Evolutionary conservation across 2,329 filamentous ascomycete species (phyloP), one percentile per base, ranked within the genome.

Genomic region (Diaporthe destruens): DNA sequence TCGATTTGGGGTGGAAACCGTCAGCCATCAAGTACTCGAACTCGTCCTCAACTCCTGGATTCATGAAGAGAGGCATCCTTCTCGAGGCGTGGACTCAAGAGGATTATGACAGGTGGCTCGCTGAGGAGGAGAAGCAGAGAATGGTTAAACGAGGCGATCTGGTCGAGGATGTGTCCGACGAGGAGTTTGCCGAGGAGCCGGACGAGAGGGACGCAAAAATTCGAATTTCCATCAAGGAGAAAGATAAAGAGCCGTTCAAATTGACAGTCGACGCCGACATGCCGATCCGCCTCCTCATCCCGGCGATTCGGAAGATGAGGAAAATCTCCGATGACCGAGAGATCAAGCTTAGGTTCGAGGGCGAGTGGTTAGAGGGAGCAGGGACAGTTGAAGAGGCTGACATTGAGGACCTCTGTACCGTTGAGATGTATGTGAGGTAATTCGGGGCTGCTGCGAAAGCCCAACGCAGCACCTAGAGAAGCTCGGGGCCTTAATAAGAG

Each of bases 71-170:
- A 34, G 86, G 87, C 32, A 87, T 97, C n/a, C 88, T 92, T 76
- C 87, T 97, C 75, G 91, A 95, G 80, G 93, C 92, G 8, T 94
- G 93, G 88, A 96, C 93, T 0, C 85, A 90, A 9, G 89, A 92
- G 14, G 81, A 88, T 1, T 92, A 90, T 75, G 81, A 81, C 34
- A 79, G 82, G 20, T 84, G 87, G 77, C 83, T 87, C 75, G 82
- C 82, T 67, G 82, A 85, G 42, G 84, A 87, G 74, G 88, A 89
- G 76, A 82, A 81, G 20, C 84, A 85, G 72, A 84, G 85, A 18
- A 82, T 80, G 42, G 81, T 84, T 42, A 81, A 83, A 34, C 80
- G 84, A 6, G 85, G 85, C 53, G 83, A 85, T 71, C 63, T 81
- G 2, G 75, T 79, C 6, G 78, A 74, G 1, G 71, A 75, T 14